Conservation (phyloP, 179 eudicot species). For the Heliamphora pulchella region DNA sequence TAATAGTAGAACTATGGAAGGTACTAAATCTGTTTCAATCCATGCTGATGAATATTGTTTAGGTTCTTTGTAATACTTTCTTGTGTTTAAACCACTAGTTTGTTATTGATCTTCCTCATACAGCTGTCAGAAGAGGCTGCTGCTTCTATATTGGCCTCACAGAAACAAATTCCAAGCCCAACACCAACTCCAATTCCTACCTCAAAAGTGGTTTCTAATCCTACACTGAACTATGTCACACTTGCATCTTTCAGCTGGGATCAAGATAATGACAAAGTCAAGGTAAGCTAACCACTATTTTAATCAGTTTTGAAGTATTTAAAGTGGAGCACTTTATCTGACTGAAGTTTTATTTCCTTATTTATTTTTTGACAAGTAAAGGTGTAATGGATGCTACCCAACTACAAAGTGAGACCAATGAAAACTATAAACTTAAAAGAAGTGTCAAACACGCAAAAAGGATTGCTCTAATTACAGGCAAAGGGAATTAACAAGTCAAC, state of each 20-base stretch:
- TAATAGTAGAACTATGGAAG: neutral
- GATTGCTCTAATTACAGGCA: no score
- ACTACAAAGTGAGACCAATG: no score
- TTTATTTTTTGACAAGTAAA: no score
- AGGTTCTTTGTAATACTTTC: neutral
- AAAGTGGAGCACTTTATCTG: neutral
- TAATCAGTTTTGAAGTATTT: neutral
- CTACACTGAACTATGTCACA: conserved; percentile 46
- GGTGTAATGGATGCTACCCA: no score
- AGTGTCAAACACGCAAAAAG: no score
- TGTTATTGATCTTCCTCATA: conserved; percentile 10
- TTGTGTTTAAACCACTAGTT: neutral
- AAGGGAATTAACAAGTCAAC: no score
- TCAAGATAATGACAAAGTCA: conserved; percentile 79
- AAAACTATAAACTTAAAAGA: no score
- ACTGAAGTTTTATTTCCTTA: no score
- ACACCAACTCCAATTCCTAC: conserved; percentile 27
- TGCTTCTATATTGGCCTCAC: conserved; percentile 26
- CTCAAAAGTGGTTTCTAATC: conserved; percentile 29
- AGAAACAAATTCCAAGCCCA: conserved; percentile 30
- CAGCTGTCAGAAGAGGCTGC: conserved; percentile 49
- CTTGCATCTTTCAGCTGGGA: conserved; percentile 94
- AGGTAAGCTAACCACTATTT: conserved; percentile 37
- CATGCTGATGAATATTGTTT: neutral
- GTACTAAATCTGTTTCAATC: neutral